A percentile compares a stretch with the other conserved stretches of the same genome.
phyloP scores from a whole-genome alignment of 164 flowering plant species.

The Liriodendron chinense region DNA sequence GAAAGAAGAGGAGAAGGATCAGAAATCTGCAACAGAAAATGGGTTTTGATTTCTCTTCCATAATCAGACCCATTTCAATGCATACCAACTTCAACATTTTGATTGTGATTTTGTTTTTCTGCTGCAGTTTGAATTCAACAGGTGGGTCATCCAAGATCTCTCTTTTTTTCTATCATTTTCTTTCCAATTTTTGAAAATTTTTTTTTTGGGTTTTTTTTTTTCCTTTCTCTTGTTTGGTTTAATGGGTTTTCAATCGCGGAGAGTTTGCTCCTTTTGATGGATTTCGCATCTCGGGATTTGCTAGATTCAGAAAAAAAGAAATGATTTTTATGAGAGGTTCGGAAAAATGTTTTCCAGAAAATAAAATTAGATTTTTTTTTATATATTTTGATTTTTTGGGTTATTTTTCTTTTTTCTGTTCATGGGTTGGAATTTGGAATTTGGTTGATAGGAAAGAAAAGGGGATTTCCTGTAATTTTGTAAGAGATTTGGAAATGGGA shows the following conservation, averaged over 20 bases:
- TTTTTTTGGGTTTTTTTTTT: not conserved
- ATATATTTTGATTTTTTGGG: not conserved
- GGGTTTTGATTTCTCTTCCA: slow-evolving; percentile 3
- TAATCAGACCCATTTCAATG: slow-evolving; percentile 10
- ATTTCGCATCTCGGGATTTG: not conserved
- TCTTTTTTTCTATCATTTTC: not conserved
- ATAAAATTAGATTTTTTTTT: not conserved
- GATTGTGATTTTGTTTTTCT: slow-evolving; percentile 18
- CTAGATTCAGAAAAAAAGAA: not conserved
- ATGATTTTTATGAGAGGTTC: not conserved
- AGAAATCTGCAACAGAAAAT: slow-evolving; percentile 1
- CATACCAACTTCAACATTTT: slow-evolving; percentile 17
- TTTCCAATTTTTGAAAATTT: not conserved
- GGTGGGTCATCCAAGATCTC: slow-evolving; percentile 12
- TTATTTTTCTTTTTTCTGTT: not conserved
- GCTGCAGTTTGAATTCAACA: slow-evolving; percentile 24
- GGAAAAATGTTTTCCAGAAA: not conserved
- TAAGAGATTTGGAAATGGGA: not conserved
- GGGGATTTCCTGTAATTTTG: not conserved
- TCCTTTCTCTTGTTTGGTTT: not conserved
- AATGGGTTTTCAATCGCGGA: slow-evolving; percentile 15
- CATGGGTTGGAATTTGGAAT: not conserved
- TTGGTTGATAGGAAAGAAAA: not conserved
- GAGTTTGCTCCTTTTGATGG: slow-evolving; percentile 7
- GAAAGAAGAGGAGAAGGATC: not conserved